Percentiles rank a stretch among this genome's conserved stretches.
These are phyloP conservation scores for Trametes polyzona DNA, from an alignment of 1,284 basidiomycete species.

Conservation along the genomic window DNA sequence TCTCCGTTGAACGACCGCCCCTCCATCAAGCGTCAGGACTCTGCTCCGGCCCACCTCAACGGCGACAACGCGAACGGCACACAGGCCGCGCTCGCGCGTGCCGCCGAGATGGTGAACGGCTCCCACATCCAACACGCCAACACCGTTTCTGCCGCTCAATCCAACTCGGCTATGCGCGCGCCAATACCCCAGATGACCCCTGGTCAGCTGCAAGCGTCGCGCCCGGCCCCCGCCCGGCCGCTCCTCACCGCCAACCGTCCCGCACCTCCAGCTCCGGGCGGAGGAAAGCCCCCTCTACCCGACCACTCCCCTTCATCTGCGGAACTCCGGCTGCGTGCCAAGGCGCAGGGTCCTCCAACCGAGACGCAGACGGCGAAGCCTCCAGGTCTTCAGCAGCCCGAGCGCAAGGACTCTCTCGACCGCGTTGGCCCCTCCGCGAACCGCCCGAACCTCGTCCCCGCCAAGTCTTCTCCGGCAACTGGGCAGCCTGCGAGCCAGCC, in stretches of 20 bases:
- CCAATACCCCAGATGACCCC: slow-evolving; percentile 37
- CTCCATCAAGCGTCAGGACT: slow-evolving; percentile 59
- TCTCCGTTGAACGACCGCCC: slow-evolving; percentile 47
- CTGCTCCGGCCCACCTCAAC: slow-evolving; percentile 55
- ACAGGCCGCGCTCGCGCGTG: slow-evolving; percentile 51
- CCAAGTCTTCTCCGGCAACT: slow-evolving; percentile 60
- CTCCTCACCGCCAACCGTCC: slow-evolving; percentile 52
- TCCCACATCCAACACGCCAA: slow-evolving; percentile 52
- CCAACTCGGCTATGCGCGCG: slow-evolving; percentile 32
- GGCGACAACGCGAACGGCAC: slow-evolving; percentile 47
- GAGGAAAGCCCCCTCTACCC: slow-evolving; percentile 42
- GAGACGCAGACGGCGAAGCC: slow-evolving; percentile 41
- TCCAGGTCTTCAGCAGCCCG: slow-evolving; percentile 30
- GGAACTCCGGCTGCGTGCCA: slow-evolving; percentile 64
- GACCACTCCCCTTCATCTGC: slow-evolving; percentile 63
- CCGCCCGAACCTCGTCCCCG: slow-evolving; percentile 49
- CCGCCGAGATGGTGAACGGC: slow-evolving; percentile 68
- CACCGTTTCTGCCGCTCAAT: slow-evolving; percentile 39
- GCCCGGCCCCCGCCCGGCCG: slow-evolving; percentile 62
- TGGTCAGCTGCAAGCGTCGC: slow-evolving; percentile 44
- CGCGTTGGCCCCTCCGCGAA: slow-evolving; percentile 21
- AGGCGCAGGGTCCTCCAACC: slow-evolving; percentile 53
- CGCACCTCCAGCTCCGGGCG: slow-evolving; percentile 47
- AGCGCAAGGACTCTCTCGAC: slow-evolving; percentile 50
- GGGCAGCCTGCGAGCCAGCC: slow-evolving; percentile 48